Conservation (phyloP, 306 rosid genomes). For the Gastrolobium villosum region DNA sequence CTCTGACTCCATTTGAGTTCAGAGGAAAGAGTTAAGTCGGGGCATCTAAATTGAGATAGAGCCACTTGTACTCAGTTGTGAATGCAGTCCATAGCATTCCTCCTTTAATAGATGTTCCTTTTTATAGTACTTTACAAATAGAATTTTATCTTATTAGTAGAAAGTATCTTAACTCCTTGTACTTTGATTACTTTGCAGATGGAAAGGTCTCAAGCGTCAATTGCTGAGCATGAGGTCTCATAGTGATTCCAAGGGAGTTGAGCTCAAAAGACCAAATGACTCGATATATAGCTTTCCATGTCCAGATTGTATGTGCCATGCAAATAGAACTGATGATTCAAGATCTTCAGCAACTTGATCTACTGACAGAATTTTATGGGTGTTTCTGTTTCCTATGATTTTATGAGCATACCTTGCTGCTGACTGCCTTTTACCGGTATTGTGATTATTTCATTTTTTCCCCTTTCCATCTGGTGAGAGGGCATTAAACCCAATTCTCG, state of each 20-base stretch:
- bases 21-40: neutral
- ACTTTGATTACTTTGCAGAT: conserved; percentile 56
- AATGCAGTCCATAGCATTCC: conserved; percentile 5
- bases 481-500: conserved; percentile 56
- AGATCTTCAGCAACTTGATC: conserved; percentile 55
- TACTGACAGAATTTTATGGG: conserved; percentile 39
- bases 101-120: conserved; percentile 1
- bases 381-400: conserved; percentile 45
- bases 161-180: neutral
- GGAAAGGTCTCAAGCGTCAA: conserved; percentile 78
- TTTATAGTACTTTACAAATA: neutral
- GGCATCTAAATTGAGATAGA: neutral
- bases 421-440: conserved; percentile 49
- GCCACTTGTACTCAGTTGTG: neutral
- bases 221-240: conserved; percentile 73
- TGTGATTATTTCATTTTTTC: conserved; percentile 62
- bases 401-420: conserved; percentile 53
- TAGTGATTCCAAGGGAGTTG: conserved; percentile 80
- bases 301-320: conserved; percentile 85
- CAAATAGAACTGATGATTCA: conserved; percentile 61
- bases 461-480: conserved; percentile 50
- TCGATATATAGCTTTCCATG: conserved; percentile 84
- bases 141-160: neutral
- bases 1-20: neutral
- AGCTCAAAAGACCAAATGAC: conserved; percentile 74